Percentiles rank a stretch among this genome's conserved stretches.
phyloP scores from a whole-genome alignment of 768 basidiomycete species.

The Rhodotorula graminis region DNA sequence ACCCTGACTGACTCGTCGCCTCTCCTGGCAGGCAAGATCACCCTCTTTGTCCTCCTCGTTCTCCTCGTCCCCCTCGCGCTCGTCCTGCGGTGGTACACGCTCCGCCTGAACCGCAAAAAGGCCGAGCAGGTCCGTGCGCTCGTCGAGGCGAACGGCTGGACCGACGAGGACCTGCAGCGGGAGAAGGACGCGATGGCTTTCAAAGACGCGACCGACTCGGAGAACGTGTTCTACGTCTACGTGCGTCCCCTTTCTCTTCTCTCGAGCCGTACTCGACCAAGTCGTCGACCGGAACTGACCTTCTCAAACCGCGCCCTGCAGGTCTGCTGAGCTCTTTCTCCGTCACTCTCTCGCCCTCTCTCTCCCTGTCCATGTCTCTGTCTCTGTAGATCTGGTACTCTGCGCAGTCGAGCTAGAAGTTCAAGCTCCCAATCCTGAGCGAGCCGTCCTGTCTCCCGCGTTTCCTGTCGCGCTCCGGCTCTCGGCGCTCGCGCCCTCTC shows the following conservation, averaged over 20 bases:
- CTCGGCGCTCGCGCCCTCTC: no score
- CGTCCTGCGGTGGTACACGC: conserved; percentile 52
- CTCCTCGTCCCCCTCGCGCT: conserved; percentile 55
- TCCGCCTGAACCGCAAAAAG: conserved; percentile 52
- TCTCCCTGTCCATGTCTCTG: no score
- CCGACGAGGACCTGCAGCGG: conserved; percentile 57
- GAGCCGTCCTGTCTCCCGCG: no score
- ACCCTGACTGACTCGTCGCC: not conserved
- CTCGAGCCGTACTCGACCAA: no score
- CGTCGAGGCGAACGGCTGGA: conserved; percentile 55
- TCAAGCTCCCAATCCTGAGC: no score
- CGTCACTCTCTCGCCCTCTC: no score
- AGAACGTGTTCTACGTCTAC: conserved; percentile 48
- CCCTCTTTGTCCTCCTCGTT: conserved; percentile 60
- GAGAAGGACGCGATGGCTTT: conserved; percentile 63
- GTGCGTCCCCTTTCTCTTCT: no score
- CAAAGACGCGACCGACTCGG: conserved; percentile 61
- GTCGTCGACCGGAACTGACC: no score
- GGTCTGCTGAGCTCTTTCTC: no score
- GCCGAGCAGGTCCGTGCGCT: conserved; percentile 46
- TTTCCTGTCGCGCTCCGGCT: no score
- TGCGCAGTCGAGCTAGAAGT: not conserved
- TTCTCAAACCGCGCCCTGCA: no score
- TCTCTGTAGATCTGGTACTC: not conserved
- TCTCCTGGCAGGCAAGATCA: conserved; percentile 54